Base-by-base conservation (phyloP, 176 grass and related monocot genomes). In the Avena atlantica region DNA sequence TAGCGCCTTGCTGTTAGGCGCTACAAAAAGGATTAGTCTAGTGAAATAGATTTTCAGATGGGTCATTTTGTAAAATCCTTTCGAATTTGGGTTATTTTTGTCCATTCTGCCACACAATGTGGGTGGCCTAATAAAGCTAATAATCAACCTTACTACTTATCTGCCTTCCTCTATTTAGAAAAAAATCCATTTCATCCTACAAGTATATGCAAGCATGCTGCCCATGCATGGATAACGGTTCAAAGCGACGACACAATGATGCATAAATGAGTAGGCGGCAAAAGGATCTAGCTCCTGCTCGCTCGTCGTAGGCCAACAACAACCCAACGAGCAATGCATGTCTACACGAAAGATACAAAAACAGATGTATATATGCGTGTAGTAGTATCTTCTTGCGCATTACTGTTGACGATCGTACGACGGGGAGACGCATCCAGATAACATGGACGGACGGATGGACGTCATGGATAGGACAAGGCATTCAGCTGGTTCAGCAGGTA, bases 401-500 rank as follows among this genome's bases (percentile, higher is more conserved):
- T 15, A 57, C 20, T 15, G 4, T 65, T 2, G 12, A 12, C 12
- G 29, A 69, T 69, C 29, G 65, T 37, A 37, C 64, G 62, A 65
- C 5, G 0, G 4, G 60, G 13, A 63, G 23, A 66, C 14, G 65
- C 29, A 69, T 69, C 14, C 65, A 40, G 31, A 67, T 34, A 36
- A 69, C 2, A 70, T 40, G 48, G 72, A 34, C 11, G 27, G 64
- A 34, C 14, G 45, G 36, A 71, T 7, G 69, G 24, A 66, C 8
- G 25, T 7, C 50, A 77, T 3, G 74, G 74, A 77, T 31, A 76
- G 49, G 80, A 83, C 86, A 88, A 78, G 86, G 80, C 86, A 83
- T 83, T 88, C 79, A 77, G 70, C 72, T 5, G 79, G 83, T 5
- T 47, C 29, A 67, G 42, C 58, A 12, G 17, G 31, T 17, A 25